Evolutionary conservation across 495 filamentous ascomycete genomes (phyloP).

Genomic region (Aspergillus carlsbadensis): DNA sequence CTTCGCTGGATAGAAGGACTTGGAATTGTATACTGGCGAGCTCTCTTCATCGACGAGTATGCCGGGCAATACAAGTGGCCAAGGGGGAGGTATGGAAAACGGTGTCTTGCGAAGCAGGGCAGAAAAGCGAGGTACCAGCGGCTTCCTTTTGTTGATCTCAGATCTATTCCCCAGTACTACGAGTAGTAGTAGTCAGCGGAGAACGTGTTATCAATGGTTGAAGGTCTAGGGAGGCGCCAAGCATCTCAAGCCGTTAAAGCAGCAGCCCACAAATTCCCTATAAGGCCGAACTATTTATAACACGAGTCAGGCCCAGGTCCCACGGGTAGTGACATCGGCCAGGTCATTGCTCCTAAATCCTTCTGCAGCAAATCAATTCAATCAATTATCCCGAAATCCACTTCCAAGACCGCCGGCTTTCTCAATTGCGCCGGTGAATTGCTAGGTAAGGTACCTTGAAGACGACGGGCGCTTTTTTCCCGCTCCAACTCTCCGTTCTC

Average conservation of each 20-base stretch:
- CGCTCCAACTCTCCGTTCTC: constrained; percentile 22
- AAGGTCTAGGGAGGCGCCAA: background rate
- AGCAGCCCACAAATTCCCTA: background rate
- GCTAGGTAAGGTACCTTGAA: background rate
- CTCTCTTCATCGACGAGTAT: constrained; percentile 37
- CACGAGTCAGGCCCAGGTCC: background rate
- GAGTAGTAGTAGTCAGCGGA: no score
- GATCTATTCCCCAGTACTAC: no score
- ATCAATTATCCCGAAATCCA: background rate
- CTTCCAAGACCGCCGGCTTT: constrained; percentile 1
- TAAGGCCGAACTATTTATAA: constrained; percentile 3
- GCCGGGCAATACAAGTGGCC: constrained; percentile 26
- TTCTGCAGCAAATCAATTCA: background rate
- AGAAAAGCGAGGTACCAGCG: constrained; percentile 25
- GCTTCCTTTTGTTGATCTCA: no score
- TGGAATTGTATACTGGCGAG: constrained; percentile 36
- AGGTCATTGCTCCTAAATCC: background rate
- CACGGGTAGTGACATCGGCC: background rate
- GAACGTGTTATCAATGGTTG: no score
- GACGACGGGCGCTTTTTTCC: constrained; percentile 8
- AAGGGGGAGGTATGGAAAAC: constrained; percentile 29
- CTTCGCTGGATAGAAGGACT: constrained; percentile 43
- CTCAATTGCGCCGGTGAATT: constrained; percentile 4
- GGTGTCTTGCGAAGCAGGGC: constrained; percentile 31
- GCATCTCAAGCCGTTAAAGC: constrained; percentile 3